A percentile compares a stretch with the other conserved stretches of the same genome.
Conservation (phyloP, 208 protist genomes). For the Porcisia deanei region DNA sequence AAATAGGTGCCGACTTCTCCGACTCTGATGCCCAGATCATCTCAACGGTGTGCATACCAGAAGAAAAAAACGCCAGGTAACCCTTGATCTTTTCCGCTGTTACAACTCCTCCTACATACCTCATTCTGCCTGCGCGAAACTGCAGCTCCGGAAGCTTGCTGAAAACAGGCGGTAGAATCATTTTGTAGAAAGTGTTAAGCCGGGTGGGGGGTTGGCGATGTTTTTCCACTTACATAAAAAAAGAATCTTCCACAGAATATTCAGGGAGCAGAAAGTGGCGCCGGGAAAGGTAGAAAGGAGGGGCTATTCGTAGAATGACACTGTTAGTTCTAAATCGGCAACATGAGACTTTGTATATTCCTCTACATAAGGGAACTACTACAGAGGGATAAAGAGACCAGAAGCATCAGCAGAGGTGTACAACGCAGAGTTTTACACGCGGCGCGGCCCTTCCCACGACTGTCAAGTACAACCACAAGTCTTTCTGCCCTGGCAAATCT, state of each 20-base stretch:
- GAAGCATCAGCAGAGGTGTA: background rate
- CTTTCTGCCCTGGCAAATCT: background rate
- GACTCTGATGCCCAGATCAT: conserved; percentile 47
- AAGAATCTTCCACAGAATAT: background rate
- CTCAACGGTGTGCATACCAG: conserved; percentile 34
- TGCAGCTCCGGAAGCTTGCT: conserved; percentile 39
- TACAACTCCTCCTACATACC: conserved; percentile 63
- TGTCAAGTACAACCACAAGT: background rate
- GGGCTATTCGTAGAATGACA: background rate
- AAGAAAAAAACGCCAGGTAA: conserved; percentile 53
- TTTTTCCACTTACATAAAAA: background rate
- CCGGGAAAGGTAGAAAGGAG: background rate
- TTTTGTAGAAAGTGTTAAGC: conserved; percentile 3
- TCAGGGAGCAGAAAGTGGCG: background rate
- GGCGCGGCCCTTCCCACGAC: background rate
- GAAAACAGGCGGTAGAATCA: conserved; percentile 35
- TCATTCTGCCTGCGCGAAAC: conserved; percentile 75
- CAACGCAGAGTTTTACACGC: background rate
- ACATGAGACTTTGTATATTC: background rate
- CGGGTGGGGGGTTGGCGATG: background rate
- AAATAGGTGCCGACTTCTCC: conserved; percentile 17
- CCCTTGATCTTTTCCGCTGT: conserved; percentile 52
- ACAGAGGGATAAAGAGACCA: background rate
- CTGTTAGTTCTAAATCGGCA: background rate
- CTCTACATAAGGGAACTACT: too few relatives aligned